Conservation (phyloP, 495 filamentous ascomycete genomes). For the Penicillium samsonianum region DNA sequence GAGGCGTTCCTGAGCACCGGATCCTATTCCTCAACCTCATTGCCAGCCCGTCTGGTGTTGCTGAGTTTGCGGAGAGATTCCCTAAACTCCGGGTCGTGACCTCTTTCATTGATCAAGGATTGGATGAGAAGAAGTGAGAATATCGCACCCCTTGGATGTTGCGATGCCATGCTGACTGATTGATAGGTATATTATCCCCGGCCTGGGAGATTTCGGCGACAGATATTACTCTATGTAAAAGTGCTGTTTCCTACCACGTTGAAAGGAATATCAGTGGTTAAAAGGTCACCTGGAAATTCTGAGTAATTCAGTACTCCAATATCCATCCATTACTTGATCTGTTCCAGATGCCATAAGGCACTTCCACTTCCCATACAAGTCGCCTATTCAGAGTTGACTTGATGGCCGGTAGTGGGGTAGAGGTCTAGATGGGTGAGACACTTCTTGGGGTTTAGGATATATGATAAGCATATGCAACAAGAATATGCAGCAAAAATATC, state of each 20-base stretch:
- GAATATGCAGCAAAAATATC: slow-evolving; percentile 8
- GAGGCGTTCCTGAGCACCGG: slow-evolving; percentile 89
- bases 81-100: slow-evolving; percentile 93
- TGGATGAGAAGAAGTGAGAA: slow-evolving; percentile 94
- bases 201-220: slow-evolving; percentile 95
- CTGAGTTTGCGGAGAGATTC: slow-evolving; percentile 85
- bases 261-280: not conserved
- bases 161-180: slow-evolving; percentile 19
- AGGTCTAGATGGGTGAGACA: slow-evolving; percentile 7
- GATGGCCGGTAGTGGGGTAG: not conserved
- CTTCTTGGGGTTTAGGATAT: not conserved
- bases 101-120: slow-evolving; percentile 92
- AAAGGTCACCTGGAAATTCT: not conserved
- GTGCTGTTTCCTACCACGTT: not conserved
- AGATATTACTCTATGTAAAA: slow-evolving; percentile 87
- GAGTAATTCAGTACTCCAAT: not conserved
- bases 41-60: slow-evolving; percentile 89
- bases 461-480: slow-evolving; percentile 4
- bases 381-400: not conserved
- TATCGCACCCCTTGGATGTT: not conserved
- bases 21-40: slow-evolving; percentile 97
- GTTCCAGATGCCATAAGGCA: not conserved
- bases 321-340: not conserved
- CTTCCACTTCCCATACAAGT: slow-evolving; percentile 6
- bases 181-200: slow-evolving; percentile 89